Evolutionary conservation across 2,329 filamentous ascomycete genomes (phyloP).

Genomic region (Cladorrhinum sp.): DNA sequence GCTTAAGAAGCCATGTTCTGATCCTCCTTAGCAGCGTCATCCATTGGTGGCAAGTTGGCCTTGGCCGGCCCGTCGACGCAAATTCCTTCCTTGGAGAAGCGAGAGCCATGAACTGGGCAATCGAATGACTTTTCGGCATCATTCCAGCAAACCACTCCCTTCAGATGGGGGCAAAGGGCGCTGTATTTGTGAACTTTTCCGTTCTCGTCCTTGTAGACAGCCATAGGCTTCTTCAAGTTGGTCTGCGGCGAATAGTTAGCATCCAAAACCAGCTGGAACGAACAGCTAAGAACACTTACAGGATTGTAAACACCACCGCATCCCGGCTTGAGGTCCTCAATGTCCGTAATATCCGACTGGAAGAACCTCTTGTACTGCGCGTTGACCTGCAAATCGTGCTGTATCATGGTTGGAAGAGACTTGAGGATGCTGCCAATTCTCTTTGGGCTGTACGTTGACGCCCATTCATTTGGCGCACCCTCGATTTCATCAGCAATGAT

Average conservation of each 20-base stretch:
- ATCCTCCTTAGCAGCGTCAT: constrained; percentile 14
- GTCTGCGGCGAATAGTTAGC: constrained; percentile 21
- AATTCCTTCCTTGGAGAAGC: constrained; percentile 37
- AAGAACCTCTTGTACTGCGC: constrained; percentile 53
- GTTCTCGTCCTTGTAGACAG: constrained; percentile 55
- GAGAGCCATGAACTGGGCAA: constrained; percentile 47
- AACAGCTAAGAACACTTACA: constrained; percentile 12
- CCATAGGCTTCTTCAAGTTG: constrained; percentile 45
- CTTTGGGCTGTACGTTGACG: constrained; percentile 48
- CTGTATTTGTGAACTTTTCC: constrained; percentile 50
- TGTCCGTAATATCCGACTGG: constrained; percentile 53
- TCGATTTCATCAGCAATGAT: constrained; percentile 55
- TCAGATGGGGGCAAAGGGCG: constrained; percentile 55
- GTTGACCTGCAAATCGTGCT: constrained; percentile 55
- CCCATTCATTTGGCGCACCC: constrained; percentile 48
- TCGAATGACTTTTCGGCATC: constrained; percentile 51
- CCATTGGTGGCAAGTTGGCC: constrained; percentile 25
- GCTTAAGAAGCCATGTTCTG: constrained; percentile 13
- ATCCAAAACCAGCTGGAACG: not conserved
- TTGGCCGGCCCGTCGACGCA: constrained; percentile 39
- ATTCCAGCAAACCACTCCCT: constrained; percentile 58
- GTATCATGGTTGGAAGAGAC: constrained; percentile 43
- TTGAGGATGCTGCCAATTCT: constrained; percentile 44
- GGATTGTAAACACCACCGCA: constrained; percentile 50
- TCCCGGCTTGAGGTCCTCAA: constrained; percentile 50